A percentile compares a stretch with the other conserved stretches of the same genome.
phyloP scores from a whole-genome alignment of 2,329 filamentous ascomycete species.

The Epichloe gansuensis region DNA sequence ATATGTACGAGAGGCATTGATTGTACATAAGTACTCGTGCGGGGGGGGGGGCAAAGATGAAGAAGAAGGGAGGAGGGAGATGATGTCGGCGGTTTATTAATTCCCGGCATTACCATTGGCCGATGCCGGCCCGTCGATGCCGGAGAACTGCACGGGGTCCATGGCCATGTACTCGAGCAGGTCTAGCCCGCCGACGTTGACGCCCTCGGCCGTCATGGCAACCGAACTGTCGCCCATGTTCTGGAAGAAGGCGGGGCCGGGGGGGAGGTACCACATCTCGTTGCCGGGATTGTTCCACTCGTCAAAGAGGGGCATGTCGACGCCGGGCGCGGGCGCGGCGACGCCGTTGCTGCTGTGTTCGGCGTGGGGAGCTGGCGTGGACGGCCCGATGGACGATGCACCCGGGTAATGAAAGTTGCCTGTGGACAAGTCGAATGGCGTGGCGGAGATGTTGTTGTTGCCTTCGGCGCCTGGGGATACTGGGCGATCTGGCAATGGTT shows the following conservation, averaged over 20 bases:
- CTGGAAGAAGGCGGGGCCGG: conserved; percentile 49
- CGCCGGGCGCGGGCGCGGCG: conserved; percentile 12
- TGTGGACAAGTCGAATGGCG: conserved; percentile 44
- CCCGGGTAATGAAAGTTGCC: conserved; percentile 43
- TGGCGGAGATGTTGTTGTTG: conserved; percentile 47
- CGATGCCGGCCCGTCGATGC: conserved; percentile 17
- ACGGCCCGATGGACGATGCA: conserved; percentile 34
- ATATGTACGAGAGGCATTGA: no score
- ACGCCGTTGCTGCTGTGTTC: conserved; percentile 16
- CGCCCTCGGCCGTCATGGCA: conserved; percentile 53
- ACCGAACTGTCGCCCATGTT: conserved; percentile 48
- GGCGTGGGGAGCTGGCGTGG: conserved; percentile 32
- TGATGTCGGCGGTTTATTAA: no score
- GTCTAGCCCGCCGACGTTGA: conserved; percentile 54
- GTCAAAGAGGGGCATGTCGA: conserved; percentile 33
- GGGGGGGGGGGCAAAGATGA: no score
- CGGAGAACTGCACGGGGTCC: conserved; percentile 33
- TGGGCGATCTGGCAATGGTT: conserved; percentile 19
- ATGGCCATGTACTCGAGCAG: conserved; percentile 56
- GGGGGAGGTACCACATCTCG: conserved; percentile 57
- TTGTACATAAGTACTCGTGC: no score
- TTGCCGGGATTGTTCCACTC: conserved; percentile 43
- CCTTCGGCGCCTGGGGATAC: conserved; percentile 21
- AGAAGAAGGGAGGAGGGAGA: no score
- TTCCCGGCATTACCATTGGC: background rate